Percentiles rank a stretch among this genome's conserved stretches.
Evolutionary conservation across 1,284 basidiomycete genomes (phyloP).

Genomic region (Rugosomyces carneus): DNA sequence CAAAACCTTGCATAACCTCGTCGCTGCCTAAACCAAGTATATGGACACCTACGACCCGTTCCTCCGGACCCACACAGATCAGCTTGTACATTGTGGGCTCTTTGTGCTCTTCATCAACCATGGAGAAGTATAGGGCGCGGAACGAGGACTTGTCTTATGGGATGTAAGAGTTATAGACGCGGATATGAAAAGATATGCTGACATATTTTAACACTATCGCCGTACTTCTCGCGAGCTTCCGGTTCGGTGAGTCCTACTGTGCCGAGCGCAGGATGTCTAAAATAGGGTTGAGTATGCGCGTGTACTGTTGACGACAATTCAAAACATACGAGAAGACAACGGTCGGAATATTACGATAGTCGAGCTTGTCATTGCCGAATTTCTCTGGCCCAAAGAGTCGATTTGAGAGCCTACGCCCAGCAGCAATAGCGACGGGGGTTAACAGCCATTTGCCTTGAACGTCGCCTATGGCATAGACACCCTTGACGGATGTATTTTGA

Average conservation of each 20-base stretch:
- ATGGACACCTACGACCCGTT: slow-evolving; percentile 93
- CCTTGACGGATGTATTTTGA: slow-evolving; percentile 74
- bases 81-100: slow-evolving; percentile 94
- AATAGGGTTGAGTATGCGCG: neutral
- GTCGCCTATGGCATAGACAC: slow-evolving; percentile 86
- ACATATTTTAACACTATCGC: slow-evolving; percentile 89
- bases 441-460: slow-evolving; percentile 88
- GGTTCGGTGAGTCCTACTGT: slow-evolving; percentile 91
- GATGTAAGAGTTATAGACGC: slow-evolving; percentile 1
- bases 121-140: slow-evolving; percentile 83
- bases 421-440: slow-evolving; percentile 98
- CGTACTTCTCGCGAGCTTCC: slow-evolving; percentile 83
- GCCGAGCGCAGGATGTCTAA: slow-evolving; percentile 86
- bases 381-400: slow-evolving; percentile 83
- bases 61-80: slow-evolving; percentile 79
- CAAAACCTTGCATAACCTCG: slow-evolving; percentile 93
- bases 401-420: slow-evolving; percentile 85
- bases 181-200: slow-evolving; percentile 25
- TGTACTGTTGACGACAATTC: slow-evolving; percentile 18
- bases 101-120: slow-evolving; percentile 83
- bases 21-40: slow-evolving; percentile 89
- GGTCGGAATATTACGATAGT: slow-evolving; percentile 88
- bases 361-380: slow-evolving; percentile 84
- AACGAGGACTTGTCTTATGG: slow-evolving; percentile 67
- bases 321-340: slow-evolving; percentile 87